Evolutionary conservation across 306 rosid genomes (phyloP).

Genomic region (Citrullus amarus): DNA sequence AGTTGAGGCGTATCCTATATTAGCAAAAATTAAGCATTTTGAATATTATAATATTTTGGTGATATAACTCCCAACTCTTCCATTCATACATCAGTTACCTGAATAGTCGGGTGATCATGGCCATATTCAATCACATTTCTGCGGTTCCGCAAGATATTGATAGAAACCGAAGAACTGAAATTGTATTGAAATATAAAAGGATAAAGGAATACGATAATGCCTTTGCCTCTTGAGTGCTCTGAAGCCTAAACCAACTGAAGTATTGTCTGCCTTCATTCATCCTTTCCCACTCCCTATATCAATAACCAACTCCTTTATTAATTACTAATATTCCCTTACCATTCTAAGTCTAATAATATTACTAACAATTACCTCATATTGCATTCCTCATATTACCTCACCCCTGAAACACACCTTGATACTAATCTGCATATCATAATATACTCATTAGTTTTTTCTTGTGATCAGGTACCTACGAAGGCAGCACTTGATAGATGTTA

Average conservation of each 20-base stretch:
- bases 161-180: neutral
- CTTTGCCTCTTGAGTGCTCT: neutral
- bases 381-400: neutral
- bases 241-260: neutral
- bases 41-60: neutral
- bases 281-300: neutral
- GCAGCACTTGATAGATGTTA: conserved; percentile 60
- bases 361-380: neutral
- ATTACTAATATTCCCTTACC: neutral
- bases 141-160: neutral
- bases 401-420: neutral
- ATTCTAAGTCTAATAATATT: neutral
- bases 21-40: neutral
- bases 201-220: neutral
- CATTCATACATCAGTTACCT: neutral
- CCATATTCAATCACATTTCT: neutral
- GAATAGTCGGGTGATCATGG: neutral
- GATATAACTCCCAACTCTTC: neutral
- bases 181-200: neutral
- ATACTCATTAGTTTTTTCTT: neutral
- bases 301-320: neutral
- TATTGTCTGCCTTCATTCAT: neutral
- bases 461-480: conserved; percentile 36
- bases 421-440: neutral
- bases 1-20: neutral